These are phyloP conservation scores for Ceratobasidium sp. DNA, from an alignment of 1,284 basidiomycete species.

Conservation along the genomic window DNA sequence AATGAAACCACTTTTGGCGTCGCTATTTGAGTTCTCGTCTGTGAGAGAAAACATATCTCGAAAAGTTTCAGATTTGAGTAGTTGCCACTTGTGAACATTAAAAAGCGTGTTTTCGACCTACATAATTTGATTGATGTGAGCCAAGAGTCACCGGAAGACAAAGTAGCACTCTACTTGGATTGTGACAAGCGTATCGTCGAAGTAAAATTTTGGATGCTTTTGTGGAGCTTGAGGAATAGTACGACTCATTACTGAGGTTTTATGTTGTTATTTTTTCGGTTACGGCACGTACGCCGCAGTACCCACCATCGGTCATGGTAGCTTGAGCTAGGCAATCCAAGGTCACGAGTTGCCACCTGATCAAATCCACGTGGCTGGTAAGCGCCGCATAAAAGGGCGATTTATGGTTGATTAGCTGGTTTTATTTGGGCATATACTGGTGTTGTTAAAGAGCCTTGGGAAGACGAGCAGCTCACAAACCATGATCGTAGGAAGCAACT, in stretches of 20 bases:
- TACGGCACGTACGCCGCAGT: neutral
- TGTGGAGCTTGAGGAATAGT: neutral
- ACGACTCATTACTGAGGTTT: neutral
- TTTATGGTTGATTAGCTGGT: too few relatives aligned
- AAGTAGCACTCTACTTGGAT: slow-evolving; percentile 13
- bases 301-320: too few relatives aligned
- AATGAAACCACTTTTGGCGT: neutral
- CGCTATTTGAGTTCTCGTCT: neutral
- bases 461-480: too few relatives aligned
- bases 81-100: slow-evolving; percentile 22
- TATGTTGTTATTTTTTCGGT: neutral
- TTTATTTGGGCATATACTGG: neutral
- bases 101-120: slow-evolving; percentile 43
- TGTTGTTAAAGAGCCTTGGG: too few relatives aligned
- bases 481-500: neutral
- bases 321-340: too few relatives aligned
- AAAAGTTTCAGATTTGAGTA: slow-evolving; percentile 36
- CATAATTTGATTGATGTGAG: neutral
- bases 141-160: neutral
- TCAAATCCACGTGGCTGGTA: too few relatives aligned
- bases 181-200: slow-evolving; percentile 18
- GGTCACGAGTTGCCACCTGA: too few relatives aligned
- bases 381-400: too few relatives aligned
- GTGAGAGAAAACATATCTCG: slow-evolving; percentile 38
- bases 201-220: slow-evolving; percentile 31